A percentile compares a stretch with the other conserved stretches of the same genome.
Conservation (phyloP, 2,329 filamentous ascomycete genomes). For the Bipolaris sorokiniana region DNA sequence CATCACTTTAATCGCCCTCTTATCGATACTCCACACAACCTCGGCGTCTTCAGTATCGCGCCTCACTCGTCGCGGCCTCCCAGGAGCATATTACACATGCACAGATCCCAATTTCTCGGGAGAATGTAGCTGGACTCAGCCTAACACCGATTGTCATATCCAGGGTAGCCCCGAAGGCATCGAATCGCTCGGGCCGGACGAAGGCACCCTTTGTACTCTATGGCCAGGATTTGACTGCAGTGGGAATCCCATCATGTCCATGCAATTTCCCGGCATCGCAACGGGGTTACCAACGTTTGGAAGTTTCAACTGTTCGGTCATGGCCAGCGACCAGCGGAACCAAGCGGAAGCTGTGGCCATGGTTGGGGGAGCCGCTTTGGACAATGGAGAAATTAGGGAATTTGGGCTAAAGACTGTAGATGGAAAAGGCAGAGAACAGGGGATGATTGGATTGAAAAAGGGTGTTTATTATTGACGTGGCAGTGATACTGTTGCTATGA, state of each 20-base stretch:
- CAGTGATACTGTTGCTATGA: neutral
- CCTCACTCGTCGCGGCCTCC: conserved; percentile 39
- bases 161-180: conserved; percentile 29
- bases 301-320: conserved; percentile 33
- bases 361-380: conserved; percentile 25
- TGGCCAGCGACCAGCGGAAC: neutral
- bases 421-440: conserved; percentile 36
- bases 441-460: conserved; percentile 44
- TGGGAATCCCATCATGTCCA: conserved; percentile 21
- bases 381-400: conserved; percentile 33
- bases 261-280: conserved; percentile 36
- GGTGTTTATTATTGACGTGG: conserved; percentile 32
- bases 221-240: conserved; percentile 33
- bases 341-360: conserved; percentile 10
- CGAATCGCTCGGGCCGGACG: conserved; percentile 43
- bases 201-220: conserved; percentile 36
- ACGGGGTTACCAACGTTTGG: conserved; percentile 29
- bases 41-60: conserved; percentile 6
- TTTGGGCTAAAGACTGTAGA: conserved; percentile 26
- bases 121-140: conserved; percentile 38
- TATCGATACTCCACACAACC: conserved; percentile 14
- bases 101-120: conserved; percentile 35
- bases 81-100: conserved; percentile 46
- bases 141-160: conserved; percentile 33
- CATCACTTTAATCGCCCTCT: conserved; percentile 15